These are phyloP conservation scores for Ploettnerulaceae sp. DNA, from an alignment of 2,329 filamentous ascomycete genomes.

Conservation along the genomic window DNA sequence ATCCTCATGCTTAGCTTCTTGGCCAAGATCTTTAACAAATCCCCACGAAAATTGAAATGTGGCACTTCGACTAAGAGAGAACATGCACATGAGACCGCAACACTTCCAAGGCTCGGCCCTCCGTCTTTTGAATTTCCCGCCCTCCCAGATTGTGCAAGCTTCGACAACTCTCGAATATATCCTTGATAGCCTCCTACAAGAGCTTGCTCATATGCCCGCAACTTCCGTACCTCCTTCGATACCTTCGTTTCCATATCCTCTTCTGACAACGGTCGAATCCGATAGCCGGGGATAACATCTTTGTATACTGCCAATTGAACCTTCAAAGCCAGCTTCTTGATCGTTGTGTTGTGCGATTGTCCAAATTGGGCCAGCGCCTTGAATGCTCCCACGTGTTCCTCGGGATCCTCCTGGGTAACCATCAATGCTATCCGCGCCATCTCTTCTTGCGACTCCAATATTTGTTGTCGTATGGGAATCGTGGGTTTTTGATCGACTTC, in stretches of 20 bases:
- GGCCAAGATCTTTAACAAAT: slow-evolving; percentile 82
- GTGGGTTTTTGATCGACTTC: slow-evolving; percentile 51
- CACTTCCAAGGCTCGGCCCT: slow-evolving; percentile 54
- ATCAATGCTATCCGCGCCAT: slow-evolving; percentile 74
- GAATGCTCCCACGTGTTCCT: slow-evolving; percentile 79
- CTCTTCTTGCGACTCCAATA: slow-evolving; percentile 85
- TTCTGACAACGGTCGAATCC: slow-evolving; percentile 78
- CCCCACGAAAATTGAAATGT: slow-evolving; percentile 93
- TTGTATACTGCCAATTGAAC: slow-evolving; percentile 90
- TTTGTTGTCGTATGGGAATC: slow-evolving; percentile 71
- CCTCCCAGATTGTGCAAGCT: slow-evolving; percentile 56
- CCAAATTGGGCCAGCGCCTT: slow-evolving; percentile 72
- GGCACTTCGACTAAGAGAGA: slow-evolving; percentile 75
- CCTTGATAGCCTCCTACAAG: slow-evolving; percentile 79
- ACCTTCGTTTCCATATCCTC: slow-evolving; percentile 73
- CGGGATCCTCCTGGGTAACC: slow-evolving; percentile 80
- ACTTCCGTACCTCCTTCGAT: slow-evolving; percentile 82
- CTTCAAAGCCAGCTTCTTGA: slow-evolving; percentile 81
- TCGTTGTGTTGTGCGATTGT: slow-evolving; percentile 61
- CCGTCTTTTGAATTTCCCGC: slow-evolving; percentile 36
- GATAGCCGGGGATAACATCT: slow-evolving; percentile 92
- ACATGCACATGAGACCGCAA: slow-evolving; percentile 84
- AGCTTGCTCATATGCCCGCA: slow-evolving; percentile 82
- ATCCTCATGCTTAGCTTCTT: slow-evolving; percentile 71
- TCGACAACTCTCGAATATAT: slow-evolving; percentile 73